Percentiles rank a stretch among this genome's conserved stretches.
These are phyloP conservation scores for Coelastrella sp. DNA, from an alignment of 139 green algal genomes.

Conservation along the genomic window DNA sequence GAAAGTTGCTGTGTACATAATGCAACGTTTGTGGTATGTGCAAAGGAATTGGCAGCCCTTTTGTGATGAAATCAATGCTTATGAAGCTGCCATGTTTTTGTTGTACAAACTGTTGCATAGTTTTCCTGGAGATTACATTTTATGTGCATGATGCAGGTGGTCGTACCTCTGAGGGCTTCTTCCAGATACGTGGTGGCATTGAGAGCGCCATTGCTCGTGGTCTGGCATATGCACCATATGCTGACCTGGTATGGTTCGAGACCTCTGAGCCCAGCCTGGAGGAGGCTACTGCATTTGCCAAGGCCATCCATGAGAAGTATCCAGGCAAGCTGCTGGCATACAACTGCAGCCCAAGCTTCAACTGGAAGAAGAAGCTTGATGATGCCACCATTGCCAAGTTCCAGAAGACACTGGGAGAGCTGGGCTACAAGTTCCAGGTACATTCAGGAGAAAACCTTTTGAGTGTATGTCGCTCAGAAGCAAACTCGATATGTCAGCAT, in stretches of 20 bases:
- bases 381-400: conserved; percentile 84
- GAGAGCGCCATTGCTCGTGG: conserved; percentile 85
- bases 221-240: conserved; percentile 88
- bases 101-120: too few relatives aligned
- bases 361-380: conserved; percentile 89
- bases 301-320: conserved; percentile 85
- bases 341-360: conserved; percentile 95
- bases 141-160: conserved; percentile 53
- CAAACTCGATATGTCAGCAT: too few relatives aligned
- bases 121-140: too few relatives aligned
- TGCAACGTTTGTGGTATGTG: too few relatives aligned
- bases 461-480: too few relatives aligned
- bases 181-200: conserved; percentile 77
- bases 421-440: conserved; percentile 60
- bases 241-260: conserved; percentile 94
- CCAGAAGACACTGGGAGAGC: conserved; percentile 76
- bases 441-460: not conserved
- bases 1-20: too few relatives aligned
- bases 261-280: conserved; percentile 85
- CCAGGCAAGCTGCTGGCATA: conserved; percentile 92
- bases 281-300: conserved; percentile 74
- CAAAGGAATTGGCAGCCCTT: too few relatives aligned
- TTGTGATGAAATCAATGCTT: too few relatives aligned
- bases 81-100: too few relatives aligned
- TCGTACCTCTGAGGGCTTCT: conserved; percentile 90